phyloP scores from a whole-genome alignment of 2,329 filamentous ascomycete genomes.

The Drechmeria coniospora region DNA sequence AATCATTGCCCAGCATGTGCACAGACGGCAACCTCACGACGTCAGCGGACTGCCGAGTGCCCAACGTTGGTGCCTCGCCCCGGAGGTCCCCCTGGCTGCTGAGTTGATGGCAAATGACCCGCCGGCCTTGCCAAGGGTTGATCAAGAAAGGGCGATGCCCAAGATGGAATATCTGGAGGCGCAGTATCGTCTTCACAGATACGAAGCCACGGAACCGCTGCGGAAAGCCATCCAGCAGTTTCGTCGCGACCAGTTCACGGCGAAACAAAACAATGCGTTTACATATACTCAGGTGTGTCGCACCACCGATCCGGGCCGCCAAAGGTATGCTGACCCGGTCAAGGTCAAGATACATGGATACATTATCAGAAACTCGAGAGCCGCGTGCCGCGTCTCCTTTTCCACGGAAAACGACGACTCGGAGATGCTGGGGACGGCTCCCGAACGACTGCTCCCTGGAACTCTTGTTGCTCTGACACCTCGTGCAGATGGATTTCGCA shows the following conservation, averaged over 20 bases:
- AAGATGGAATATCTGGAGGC: slow-evolving; percentile 46
- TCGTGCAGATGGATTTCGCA: slow-evolving; percentile 44
- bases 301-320: no score
- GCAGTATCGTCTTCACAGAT: slow-evolving; percentile 62
- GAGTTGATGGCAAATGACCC: slow-evolving; percentile 10
- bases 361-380: slow-evolving; percentile 43
- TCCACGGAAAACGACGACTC: slow-evolving; percentile 51
- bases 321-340: background rate
- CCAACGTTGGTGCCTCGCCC: background rate
- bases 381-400: slow-evolving; percentile 55
- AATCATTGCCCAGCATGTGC: background rate
- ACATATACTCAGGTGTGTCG: slow-evolving; percentile 57
- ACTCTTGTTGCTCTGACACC: slow-evolving; percentile 38
- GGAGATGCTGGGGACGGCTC: slow-evolving; percentile 43
- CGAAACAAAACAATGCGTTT: slow-evolving; percentile 40
- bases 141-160: slow-evolving; percentile 1
- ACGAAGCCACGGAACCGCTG: slow-evolving; percentile 56
- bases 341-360: slow-evolving; percentile 54
- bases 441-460: slow-evolving; percentile 35
- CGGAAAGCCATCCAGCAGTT: slow-evolving; percentile 49
- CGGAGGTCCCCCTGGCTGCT: slow-evolving; percentile 10
- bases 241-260: slow-evolving; percentile 32
- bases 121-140: slow-evolving; percentile 5
- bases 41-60: no score
- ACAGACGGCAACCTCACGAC: no score